phyloP scores from a whole-genome alignment of 441 rosid genomes.

The Mallotus japonicus region DNA sequence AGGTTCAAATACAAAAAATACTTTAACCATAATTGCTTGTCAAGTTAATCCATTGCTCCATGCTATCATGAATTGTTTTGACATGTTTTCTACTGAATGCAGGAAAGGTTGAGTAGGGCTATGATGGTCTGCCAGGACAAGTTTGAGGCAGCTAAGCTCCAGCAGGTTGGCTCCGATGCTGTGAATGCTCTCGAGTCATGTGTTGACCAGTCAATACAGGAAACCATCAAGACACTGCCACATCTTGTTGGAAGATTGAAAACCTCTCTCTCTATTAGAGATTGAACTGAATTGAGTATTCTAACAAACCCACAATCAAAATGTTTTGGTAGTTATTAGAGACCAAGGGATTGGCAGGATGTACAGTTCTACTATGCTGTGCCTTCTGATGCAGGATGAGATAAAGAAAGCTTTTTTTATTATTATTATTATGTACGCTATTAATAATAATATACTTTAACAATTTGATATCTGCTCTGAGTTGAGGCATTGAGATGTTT shows the following conservation, averaged over 20 bases:
- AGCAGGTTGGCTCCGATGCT: constrained; percentile 44
- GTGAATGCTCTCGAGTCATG: constrained; percentile 59
- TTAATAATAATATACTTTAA: too few species aligned
- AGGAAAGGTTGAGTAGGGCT: constrained; percentile 84
- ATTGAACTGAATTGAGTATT: constrained; percentile 26
- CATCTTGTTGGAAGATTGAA: constrained; percentile 59
- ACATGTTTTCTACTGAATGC: constrained; percentile 18
- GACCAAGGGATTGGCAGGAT: background rate
- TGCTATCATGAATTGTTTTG: background rate
- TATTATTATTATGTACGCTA: too few species aligned
- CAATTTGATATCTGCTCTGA: too few species aligned
- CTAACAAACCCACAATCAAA: background rate
- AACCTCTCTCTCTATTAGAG: constrained; percentile 46
- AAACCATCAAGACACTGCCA: constrained; percentile 55
- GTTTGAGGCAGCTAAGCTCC: constrained; percentile 68
- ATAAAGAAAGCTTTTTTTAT: background rate
- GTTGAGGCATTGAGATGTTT: background rate
- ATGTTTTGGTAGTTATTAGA: background rate
- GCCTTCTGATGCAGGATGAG: background rate
- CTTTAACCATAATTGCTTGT: background rate
- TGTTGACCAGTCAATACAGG: constrained; percentile 64
- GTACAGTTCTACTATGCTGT: background rate
- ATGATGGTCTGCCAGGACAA: constrained; percentile 88
- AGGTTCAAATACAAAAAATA: too few species aligned
- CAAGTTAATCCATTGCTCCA: background rate